Percentiles rank a stretch among this genome's conserved stretches.
These are phyloP conservation scores for Vicia faba DNA, from an alignment of 306 rosid species.

Conservation along the genomic window DNA sequence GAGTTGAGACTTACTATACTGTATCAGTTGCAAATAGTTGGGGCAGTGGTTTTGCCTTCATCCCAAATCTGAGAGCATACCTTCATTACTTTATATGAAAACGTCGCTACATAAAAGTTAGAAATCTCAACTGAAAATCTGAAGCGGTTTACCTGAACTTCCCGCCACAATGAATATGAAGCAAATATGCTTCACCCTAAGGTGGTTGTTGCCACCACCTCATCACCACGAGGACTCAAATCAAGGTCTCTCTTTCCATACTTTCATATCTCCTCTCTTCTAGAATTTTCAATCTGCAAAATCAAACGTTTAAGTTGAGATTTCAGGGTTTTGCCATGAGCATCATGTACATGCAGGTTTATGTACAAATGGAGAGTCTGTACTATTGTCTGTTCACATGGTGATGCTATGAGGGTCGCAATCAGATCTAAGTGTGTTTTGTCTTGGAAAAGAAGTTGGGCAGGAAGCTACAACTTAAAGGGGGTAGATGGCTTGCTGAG, in stretches of 20 bases:
- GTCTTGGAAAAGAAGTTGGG: too few relatives aligned
- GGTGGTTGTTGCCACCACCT: background rate
- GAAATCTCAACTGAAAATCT: background rate
- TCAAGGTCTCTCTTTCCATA: background rate
- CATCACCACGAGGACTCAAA: background rate
- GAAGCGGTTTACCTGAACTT: background rate
- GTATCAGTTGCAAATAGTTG: background rate
- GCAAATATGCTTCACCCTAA: background rate
- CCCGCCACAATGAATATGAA: background rate
- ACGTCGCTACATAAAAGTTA: background rate
- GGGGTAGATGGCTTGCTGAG: too few relatives aligned
- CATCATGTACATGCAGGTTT: background rate
- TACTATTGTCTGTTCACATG: too few relatives aligned
- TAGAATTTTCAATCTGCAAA: background rate
- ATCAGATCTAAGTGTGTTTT: too few relatives aligned
- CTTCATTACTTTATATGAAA: background rate
- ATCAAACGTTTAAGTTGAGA: background rate
- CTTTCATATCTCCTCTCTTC: background rate
- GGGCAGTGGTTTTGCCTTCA: background rate
- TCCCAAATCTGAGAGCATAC: background rate
- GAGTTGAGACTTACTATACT: constrained; percentile 5
- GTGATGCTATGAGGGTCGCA: too few relatives aligned
- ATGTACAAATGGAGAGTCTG: background rate
- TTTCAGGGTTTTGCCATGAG: background rate
- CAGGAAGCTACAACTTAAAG: too few relatives aligned